Evolutionary conservation across 2,329 filamentous ascomycete genomes (phyloP).

Genomic region (Fusarium subtropicale): DNA sequence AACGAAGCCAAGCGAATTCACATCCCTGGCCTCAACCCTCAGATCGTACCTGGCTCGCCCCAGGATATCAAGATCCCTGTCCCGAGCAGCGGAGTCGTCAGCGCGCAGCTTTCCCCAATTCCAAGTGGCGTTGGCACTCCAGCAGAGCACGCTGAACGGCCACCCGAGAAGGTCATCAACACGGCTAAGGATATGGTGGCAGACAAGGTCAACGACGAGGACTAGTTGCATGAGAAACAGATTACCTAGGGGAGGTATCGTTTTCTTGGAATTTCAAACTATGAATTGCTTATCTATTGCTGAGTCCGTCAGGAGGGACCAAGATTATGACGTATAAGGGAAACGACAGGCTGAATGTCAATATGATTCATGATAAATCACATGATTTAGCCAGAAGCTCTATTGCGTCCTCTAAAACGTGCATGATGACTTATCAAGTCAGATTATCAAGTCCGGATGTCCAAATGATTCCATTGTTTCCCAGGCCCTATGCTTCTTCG

Average conservation of each 20-base stretch:
- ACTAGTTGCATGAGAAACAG: conserved; percentile 49
- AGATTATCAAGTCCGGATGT: conserved; percentile 7
- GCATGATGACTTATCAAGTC: conserved; percentile 31
- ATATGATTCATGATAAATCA: conserved; percentile 35
- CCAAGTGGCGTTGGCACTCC: conserved; percentile 60
- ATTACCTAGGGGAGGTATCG: background rate
- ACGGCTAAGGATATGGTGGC: conserved; percentile 62
- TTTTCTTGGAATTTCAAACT: conserved; percentile 4
- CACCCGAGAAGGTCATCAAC: conserved; percentile 63
- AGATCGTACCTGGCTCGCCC: conserved; percentile 80
- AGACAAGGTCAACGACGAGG: conserved; percentile 65
- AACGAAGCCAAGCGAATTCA: conserved; percentile 93
- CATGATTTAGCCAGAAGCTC: conserved; percentile 23
- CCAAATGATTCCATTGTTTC: background rate
- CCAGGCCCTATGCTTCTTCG: background rate
- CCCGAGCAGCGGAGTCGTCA: conserved; percentile 56
- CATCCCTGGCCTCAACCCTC: conserved; percentile 75
- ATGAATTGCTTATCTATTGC: background rate
- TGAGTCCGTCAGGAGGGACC: background rate
- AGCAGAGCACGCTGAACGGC: conserved; percentile 57
- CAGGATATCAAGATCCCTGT: conserved; percentile 85
- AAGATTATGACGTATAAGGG: conserved; percentile 9
- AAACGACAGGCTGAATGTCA: conserved; percentile 33
- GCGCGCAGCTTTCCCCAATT: conserved; percentile 60
- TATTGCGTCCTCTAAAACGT: conserved; percentile 21